Evolutionary conservation across 2,329 filamentous ascomycete species (phyloP).

Genomic region (Alternaria gaisen): DNA sequence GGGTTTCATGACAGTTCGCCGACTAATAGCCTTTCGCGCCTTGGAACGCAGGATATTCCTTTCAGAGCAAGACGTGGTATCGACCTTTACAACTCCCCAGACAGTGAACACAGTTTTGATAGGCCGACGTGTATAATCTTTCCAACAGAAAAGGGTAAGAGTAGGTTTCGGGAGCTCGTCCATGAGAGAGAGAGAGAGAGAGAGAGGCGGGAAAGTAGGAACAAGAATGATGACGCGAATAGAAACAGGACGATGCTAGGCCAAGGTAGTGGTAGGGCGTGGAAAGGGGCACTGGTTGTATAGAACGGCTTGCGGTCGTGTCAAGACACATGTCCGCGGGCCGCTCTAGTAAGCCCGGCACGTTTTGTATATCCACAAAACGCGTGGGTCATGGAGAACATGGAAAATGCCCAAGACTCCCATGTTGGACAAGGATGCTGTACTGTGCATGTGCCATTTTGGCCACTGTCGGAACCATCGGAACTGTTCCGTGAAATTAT

Average conservation of each 20-base stretch:
- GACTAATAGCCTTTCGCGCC: background rate
- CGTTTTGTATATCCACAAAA: background rate
- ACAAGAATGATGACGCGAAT: background rate
- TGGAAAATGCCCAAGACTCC: background rate
- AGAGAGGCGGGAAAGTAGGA: constrained; percentile 6
- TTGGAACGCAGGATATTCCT: background rate
- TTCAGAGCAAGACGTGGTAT: background rate
- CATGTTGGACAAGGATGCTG: background rate
- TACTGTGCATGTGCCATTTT: background rate
- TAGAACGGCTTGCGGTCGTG: background rate
- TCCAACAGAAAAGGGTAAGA: constrained; percentile 1
- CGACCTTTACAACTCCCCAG: background rate
- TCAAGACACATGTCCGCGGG: background rate
- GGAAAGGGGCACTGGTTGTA: background rate
- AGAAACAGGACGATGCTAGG: background rate
- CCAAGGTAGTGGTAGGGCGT: background rate
- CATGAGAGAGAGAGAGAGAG: background rate
- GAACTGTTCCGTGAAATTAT: background rate
- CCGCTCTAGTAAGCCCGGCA: background rate
- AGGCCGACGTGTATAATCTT: constrained; percentile 4
- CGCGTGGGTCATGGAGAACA: background rate
- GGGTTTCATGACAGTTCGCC: background rate
- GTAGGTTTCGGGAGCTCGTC: constrained; percentile 6
- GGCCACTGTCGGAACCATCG: background rate
- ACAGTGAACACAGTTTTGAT: background rate